phyloP scores from a whole-genome alignment of 1,284 basidiomycete species.

The Moniliophthora roreri region DNA sequence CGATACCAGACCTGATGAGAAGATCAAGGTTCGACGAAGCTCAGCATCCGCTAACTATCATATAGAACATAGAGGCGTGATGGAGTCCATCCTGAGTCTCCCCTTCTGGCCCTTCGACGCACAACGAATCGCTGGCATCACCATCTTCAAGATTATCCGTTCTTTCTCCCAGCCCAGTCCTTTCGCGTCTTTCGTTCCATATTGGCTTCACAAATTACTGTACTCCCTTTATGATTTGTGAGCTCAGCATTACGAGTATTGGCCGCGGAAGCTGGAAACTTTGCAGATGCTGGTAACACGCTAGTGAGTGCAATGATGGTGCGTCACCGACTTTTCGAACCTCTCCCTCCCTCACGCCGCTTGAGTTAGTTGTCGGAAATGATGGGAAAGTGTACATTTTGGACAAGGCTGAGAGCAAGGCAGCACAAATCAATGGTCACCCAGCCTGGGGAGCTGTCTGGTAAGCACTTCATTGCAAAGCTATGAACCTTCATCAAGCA shows the following conservation, averaged over 20 bases:
- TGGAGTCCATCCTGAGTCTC: slow-evolving; percentile 1
- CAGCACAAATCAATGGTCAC: slow-evolving; percentile 51
- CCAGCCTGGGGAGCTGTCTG: slow-evolving; percentile 52
- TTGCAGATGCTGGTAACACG: slow-evolving; percentile 20
- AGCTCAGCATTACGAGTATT: neutral
- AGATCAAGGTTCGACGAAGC: no score
- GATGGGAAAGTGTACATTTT: slow-evolving; percentile 54
- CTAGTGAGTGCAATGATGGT: slow-evolving; percentile 23
- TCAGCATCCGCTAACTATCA: no score
- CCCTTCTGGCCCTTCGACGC: no score
- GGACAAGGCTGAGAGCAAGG: slow-evolving; percentile 66
- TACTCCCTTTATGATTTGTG: no score
- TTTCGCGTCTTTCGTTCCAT: no score
- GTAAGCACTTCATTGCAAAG: slow-evolving; percentile 24
- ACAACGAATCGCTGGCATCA: no score
- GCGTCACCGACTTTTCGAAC: neutral
- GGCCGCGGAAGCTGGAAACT: slow-evolving; percentile 15
- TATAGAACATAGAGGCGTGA: neutral
- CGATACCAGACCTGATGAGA: no score
- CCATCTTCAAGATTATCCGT: no score
- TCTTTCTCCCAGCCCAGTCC: no score
- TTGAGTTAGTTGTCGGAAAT: slow-evolving; percentile 50
- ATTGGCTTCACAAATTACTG: no score
- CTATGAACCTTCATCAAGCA: neutral
- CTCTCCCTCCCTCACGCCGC: neutral